Evolutionary conservation across 2,329 filamentous ascomycete species (phyloP).

Genomic region (Fusarium sp.): DNA sequence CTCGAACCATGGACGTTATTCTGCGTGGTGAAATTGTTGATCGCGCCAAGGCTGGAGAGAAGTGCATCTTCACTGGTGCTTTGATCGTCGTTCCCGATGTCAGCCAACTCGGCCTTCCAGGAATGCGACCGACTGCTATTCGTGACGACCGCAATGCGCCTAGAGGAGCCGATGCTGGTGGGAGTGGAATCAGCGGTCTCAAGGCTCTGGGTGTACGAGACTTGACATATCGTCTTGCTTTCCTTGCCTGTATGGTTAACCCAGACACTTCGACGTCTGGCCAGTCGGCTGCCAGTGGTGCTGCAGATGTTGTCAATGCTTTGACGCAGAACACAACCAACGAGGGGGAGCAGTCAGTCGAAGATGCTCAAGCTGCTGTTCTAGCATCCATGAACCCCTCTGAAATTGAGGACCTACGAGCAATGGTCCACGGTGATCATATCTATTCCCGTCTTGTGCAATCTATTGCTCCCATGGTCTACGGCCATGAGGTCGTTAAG

Average conservation of each 20-base stretch:
- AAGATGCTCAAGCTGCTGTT: slow-evolving; percentile 87
- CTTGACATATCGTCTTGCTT: slow-evolving; percentile 94
- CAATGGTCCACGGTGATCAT: slow-evolving; percentile 94
- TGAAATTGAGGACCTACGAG: slow-evolving; percentile 90
- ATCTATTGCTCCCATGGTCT: slow-evolving; percentile 95
- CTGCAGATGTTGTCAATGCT: slow-evolving; percentile 85
- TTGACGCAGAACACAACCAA: slow-evolving; percentile 71
- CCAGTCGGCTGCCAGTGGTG: slow-evolving; percentile 69
- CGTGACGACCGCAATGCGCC: slow-evolving; percentile 81
- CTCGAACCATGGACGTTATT: slow-evolving; percentile 96
- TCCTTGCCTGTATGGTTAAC: slow-evolving; percentile 95
- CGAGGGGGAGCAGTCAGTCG: slow-evolving; percentile 77
- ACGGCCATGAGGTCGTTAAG: slow-evolving; percentile 97
- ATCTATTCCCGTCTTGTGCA: slow-evolving; percentile 94
- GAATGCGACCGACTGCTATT: slow-evolving; percentile 82
- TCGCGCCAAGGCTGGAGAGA: slow-evolving; percentile 95
- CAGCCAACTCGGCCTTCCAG: slow-evolving; percentile 91
- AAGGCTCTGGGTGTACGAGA: slow-evolving; percentile 95
- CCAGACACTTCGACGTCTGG: slow-evolving; percentile 87
- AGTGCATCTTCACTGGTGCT: slow-evolving; percentile 96
- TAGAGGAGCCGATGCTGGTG: slow-evolving; percentile 82
- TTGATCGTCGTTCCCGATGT: slow-evolving; percentile 97
- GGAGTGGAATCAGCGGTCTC: slow-evolving; percentile 85
- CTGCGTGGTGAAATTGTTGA: slow-evolving; percentile 97
- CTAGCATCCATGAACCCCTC: slow-evolving; percentile 84